Evolutionary conservation across 176 grass and related monocot species (phyloP).

Genomic region (Zizania latifolia): DNA sequence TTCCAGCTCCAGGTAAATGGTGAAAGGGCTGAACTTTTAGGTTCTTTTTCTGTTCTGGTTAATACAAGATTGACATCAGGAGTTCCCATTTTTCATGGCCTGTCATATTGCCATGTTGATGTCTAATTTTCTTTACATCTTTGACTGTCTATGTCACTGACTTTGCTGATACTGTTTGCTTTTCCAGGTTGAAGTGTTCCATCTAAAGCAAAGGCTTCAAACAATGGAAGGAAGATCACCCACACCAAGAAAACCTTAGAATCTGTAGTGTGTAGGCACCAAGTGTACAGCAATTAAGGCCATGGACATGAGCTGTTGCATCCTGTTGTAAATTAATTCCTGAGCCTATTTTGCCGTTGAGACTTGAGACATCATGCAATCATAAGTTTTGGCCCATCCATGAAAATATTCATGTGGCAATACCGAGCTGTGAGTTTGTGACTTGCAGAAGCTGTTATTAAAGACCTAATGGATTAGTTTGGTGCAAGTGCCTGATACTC

Average conservation of each 20-base stretch:
- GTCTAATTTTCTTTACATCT: not conserved
- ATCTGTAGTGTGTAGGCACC: slow-evolving; percentile 19
- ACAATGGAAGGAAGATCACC: slow-evolving; percentile 69
- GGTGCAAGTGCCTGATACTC: not conserved
- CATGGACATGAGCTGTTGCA: not conserved
- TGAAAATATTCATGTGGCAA: not conserved
- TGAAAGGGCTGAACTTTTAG: not conserved
- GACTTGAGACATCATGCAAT: not conserved
- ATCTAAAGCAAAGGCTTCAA: slow-evolving; percentile 81
- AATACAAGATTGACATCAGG: not conserved
- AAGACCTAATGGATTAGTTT: not conserved
- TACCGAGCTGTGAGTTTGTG: not conserved
- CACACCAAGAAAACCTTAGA: slow-evolving; percentile 65
- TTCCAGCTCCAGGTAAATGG: slow-evolving; percentile 78
- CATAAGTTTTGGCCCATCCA: not conserved
- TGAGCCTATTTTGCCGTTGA: not conserved
- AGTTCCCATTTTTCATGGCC: not conserved
- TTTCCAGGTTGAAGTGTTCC: slow-evolving; percentile 76
- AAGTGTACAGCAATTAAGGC: slow-evolving; percentile 16
- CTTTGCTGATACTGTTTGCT: slow-evolving; percentile 1
- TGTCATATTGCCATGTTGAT: not conserved
- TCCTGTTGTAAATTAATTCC: slow-evolving; percentile 2
- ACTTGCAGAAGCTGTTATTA: not conserved
- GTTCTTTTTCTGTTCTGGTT: not conserved
- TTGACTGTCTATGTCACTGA: not conserved